phyloP scores from a whole-genome alignment of 1,284 basidiomycete genomes.

The Marasmius sp. region DNA sequence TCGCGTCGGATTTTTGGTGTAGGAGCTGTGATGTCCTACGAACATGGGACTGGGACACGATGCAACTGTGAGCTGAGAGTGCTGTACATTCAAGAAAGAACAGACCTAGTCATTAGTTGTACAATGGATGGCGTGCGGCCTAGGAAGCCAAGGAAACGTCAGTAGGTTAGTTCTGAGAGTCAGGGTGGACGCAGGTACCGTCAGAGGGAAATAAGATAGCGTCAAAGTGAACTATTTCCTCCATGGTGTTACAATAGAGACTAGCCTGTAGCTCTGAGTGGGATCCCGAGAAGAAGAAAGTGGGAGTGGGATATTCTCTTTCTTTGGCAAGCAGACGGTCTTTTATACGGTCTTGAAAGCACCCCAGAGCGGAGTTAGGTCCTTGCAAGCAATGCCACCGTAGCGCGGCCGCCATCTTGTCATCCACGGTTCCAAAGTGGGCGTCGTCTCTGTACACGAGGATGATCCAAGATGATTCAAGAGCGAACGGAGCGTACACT shows the following conservation, averaged over 20 bases:
- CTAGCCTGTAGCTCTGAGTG: neutral
- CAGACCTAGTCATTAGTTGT: slow-evolving; percentile 60
- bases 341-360: too few relatives aligned
- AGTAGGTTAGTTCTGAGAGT: neutral
- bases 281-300: neutral
- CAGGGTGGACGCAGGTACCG: slow-evolving; percentile 29
- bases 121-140: slow-evolving; percentile 67
- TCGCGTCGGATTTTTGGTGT: slow-evolving; percentile 43
- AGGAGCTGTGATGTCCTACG: slow-evolving; percentile 43
- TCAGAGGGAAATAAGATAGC: slow-evolving; percentile 66
- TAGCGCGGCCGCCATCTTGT: too few relatives aligned
- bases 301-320: neutral
- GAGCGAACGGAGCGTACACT: too few relatives aligned
- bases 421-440: too few relatives aligned
- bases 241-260: slow-evolving; percentile 2
- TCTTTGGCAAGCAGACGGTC: too few relatives aligned
- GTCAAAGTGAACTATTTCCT: slow-evolving; percentile 42
- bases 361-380: too few relatives aligned
- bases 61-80: neutral
- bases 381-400: too few relatives aligned
- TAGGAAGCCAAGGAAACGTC: slow-evolving; percentile 14
- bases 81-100: neutral
- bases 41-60: slow-evolving; percentile 47
- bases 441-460: too few relatives aligned
- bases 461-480: too few relatives aligned